Evolutionary conservation across 768 basidiomycete genomes (phyloP).

Genomic region (Mycena indigotica): DNA sequence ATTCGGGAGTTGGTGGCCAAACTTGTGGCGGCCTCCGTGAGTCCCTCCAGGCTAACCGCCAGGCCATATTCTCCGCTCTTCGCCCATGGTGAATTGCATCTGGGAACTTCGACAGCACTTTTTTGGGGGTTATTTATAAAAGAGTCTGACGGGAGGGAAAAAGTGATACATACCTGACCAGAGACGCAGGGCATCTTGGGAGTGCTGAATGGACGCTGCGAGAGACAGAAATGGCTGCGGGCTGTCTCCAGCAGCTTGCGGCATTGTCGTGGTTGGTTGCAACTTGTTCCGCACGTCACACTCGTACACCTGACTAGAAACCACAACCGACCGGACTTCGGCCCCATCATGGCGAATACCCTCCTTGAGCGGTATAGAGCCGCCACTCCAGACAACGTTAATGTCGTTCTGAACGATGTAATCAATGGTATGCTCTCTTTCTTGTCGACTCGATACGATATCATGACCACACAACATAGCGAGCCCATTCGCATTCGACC

Average conservation of each 20-base stretch:
- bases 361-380: conserved; percentile 5
- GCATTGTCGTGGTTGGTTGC: neutral
- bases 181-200: conserved; percentile 59
- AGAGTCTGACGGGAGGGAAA: conserved; percentile 1
- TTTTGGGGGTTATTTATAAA: conserved; percentile 17
- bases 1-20: conserved; percentile 36
- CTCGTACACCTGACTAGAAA: neutral
- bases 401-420: conserved; percentile 5
- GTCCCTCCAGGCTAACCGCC: conserved; percentile 81
- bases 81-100: conserved; percentile 77
- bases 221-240: conserved; percentile 63
- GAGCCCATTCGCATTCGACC: conserved; percentile 1
- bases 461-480: neutral
- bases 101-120: conserved; percentile 87
- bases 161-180: conserved; percentile 61
- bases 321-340: neutral
- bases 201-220: conserved; percentile 67
- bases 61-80: conserved; percentile 84
- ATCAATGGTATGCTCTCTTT: neutral
- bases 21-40: neutral
- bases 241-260: neutral
- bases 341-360: neutral
- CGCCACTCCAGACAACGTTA: conserved; percentile 1
- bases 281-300: neutral
- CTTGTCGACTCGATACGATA: neutral